A percentile compares a stretch with the other conserved stretches of the same genome.
Evolutionary conservation across 2,329 filamentous ascomycete species (phyloP).

Genomic region (Fusarium scirpi): DNA sequence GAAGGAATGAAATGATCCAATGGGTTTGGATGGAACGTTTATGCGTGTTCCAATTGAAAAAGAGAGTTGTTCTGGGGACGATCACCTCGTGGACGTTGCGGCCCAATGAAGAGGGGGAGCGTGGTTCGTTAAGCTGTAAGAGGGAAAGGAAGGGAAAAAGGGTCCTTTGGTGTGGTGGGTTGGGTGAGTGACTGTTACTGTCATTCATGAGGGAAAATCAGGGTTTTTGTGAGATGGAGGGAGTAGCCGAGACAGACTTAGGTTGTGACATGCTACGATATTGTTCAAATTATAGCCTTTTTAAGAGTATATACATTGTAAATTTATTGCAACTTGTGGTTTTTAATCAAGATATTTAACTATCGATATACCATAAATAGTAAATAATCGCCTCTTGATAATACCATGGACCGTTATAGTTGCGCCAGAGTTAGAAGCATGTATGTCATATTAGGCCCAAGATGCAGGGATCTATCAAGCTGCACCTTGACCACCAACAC

Average conservation of each 20-base stretch:
- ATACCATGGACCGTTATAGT: slow-evolving; percentile 10
- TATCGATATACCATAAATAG: slow-evolving; percentile 21
- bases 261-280: background rate
- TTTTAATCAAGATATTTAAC: background rate
- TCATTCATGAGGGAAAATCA: slow-evolving; percentile 1
- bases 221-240: slow-evolving; percentile 16
- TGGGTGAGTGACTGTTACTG: slow-evolving; percentile 33
- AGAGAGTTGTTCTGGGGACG: slow-evolving; percentile 3
- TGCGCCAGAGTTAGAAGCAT: slow-evolving; percentile 5
- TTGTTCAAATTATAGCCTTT: background rate
- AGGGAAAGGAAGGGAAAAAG: slow-evolving; percentile 7
- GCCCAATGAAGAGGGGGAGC: slow-evolving; percentile 42
- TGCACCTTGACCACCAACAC: slow-evolving; percentile 33
- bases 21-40: background rate
- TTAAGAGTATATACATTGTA: too few species aligned
- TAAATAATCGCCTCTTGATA: slow-evolving; percentile 13
- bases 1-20: slow-evolving; percentile 7
- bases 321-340: background rate
- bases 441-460: slow-evolving; percentile 23
- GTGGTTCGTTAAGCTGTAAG: slow-evolving; percentile 4
- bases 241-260: slow-evolving; percentile 27
- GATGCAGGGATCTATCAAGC: slow-evolving; percentile 42
- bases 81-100: slow-evolving; percentile 39
- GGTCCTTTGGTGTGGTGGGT: slow-evolving; percentile 40
- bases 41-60: slow-evolving; percentile 18